Evolutionary conservation across 768 basidiomycete species (phyloP).

Genomic region (Fibroporia radiculosa): DNA sequence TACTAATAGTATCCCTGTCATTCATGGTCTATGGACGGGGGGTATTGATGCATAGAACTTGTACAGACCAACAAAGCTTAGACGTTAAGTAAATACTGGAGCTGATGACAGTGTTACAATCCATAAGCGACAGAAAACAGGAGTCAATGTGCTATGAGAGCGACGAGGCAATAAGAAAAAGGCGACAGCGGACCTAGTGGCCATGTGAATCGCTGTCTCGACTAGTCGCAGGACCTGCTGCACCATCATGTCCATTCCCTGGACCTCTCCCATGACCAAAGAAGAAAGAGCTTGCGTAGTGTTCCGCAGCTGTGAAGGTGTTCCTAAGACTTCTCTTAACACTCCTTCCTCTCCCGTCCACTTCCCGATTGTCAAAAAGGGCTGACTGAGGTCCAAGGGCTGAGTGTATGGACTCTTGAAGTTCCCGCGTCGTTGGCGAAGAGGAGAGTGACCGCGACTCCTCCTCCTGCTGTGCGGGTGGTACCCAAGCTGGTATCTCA

Average conservation of each 20-base stretch:
- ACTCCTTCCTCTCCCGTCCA: conserved; percentile 46
- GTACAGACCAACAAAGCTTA: too few species aligned
- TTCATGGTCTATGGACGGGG: too few species aligned
- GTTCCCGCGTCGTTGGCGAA: conserved; percentile 29
- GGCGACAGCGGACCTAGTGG: conserved; percentile 9
- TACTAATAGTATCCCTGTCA: too few species aligned
- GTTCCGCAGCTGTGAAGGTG: conserved; percentile 63
- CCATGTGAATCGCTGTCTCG: conserved; percentile 16
- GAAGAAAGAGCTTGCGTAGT: conserved; percentile 56
- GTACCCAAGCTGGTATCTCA: conserved; percentile 7
- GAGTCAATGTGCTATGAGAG: too few species aligned
- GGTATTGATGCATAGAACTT: background rate
- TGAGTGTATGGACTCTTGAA: conserved; percentile 33
- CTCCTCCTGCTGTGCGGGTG: conserved; percentile 11
- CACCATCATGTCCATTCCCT: conserved; percentile 13
- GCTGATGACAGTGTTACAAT: background rate
- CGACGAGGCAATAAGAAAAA: too few species aligned
- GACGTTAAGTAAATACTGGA: background rate
- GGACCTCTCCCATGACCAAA: conserved; percentile 41
- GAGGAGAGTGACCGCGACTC: conserved; percentile 18
- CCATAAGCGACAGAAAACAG: background rate
- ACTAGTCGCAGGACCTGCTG: conserved; percentile 9
- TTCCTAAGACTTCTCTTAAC: conserved; percentile 60
- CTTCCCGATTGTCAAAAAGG: conserved; percentile 10
- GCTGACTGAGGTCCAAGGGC: conserved; percentile 18